phyloP scores from a whole-genome alignment of 805 yeast species.

The Lipomyces sp. region DNA sequence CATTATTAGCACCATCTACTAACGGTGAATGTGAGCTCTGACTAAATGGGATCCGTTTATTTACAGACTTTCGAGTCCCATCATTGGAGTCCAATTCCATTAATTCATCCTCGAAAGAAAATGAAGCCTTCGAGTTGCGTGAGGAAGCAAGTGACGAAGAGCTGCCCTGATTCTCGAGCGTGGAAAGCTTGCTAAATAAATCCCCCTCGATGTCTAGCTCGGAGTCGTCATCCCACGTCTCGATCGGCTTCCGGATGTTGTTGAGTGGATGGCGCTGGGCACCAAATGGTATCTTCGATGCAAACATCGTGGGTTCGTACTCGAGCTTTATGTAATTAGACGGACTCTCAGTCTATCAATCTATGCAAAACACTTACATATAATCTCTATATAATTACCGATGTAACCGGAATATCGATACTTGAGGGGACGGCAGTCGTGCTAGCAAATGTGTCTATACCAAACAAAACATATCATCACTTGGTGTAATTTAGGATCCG shows the following conservation, averaged over 20 bases:
- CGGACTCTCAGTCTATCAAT: background rate
- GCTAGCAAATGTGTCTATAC: background rate
- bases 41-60: background rate
- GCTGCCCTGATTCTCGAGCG: constrained; percentile 8
- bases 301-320: background rate
- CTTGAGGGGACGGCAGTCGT: background rate
- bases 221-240: constrained; percentile 34
- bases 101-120: constrained; percentile 3
- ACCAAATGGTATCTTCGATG: background rate
- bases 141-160: constrained; percentile 18
- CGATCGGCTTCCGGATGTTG: constrained; percentile 21
- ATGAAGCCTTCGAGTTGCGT: background rate
- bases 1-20: background rate
- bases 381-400: background rate
- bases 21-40: background rate
- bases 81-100: background rate
- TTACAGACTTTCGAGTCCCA: background rate
- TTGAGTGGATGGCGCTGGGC: constrained; percentile 29
- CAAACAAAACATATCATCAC: background rate
- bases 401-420: constrained; percentile 1
- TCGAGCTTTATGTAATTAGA: background rate
- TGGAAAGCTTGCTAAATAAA: constrained; percentile 24
- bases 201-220: constrained; percentile 32
- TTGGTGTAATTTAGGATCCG: background rate
- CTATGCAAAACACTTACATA: background rate